Conservation (phyloP, 1,284 basidiomycete species). For the Amylostereum chailletii region DNA sequence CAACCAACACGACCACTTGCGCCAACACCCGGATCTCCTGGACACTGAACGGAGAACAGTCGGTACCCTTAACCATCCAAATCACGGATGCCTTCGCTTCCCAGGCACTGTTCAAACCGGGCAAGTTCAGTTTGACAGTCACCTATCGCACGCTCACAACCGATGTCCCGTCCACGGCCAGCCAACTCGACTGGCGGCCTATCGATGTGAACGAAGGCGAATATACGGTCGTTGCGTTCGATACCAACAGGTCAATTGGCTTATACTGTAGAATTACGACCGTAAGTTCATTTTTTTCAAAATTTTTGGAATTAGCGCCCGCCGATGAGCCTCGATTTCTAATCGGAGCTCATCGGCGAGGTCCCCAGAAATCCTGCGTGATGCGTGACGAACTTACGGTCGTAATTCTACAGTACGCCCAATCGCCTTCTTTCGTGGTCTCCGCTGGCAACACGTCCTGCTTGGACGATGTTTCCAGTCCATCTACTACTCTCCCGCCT, state of each 20-base stretch:
- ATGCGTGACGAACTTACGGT: too few species aligned
- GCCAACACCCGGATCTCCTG: constrained; percentile 13
- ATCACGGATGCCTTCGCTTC: constrained; percentile 15
- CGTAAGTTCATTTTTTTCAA: too few species aligned
- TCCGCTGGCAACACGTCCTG: constrained; percentile 7
- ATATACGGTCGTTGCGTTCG: constrained; percentile 18
- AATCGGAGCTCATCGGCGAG: too few species aligned
- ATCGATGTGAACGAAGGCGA: constrained; percentile 18
- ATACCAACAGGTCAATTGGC: constrained; percentile 9
- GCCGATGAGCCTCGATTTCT: too few species aligned
- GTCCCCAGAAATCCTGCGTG: too few species aligned
- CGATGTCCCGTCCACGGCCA: constrained; percentile 11
- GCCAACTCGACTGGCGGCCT: constrained; percentile 12
- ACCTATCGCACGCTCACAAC: constrained; percentile 15
- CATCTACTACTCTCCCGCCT: not conserved
- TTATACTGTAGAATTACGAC: too few species aligned
- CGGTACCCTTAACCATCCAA: constrained; percentile 15
- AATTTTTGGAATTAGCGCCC: too few species aligned
- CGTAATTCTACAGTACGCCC: too few species aligned
- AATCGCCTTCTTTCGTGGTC: constrained; percentile 18
- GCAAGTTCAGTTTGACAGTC: constrained; percentile 1
- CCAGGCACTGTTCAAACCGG: not conserved
- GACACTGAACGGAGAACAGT: constrained; percentile 6
- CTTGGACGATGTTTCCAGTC: not conserved
- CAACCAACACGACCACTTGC: constrained; percentile 17